Base-by-base conservation (phyloP, 768 basidiomycete genomes). In the Pisolithus orientalis region DNA sequence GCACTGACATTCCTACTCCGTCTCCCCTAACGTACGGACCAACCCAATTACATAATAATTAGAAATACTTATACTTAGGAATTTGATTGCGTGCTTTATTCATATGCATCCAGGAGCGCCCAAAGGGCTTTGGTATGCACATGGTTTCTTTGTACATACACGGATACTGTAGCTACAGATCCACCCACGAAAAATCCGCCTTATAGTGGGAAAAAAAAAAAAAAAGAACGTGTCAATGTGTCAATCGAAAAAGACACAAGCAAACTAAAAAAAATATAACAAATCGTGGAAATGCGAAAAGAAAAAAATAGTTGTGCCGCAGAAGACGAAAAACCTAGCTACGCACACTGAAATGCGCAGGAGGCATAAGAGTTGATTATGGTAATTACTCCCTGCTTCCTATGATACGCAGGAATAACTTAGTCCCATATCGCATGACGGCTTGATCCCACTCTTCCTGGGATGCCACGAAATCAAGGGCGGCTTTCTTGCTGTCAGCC, bases 371-470 rank as follows among this genome's bases (percentile, higher is more conserved):
- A 8, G 13, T 16, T 29, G 28, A 29, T 34, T 11, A 34, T 34
- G 32, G 34, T 44, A 42, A 31, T 44, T 59, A 68, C 24, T 53
- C 64, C 9, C 57, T 57, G 42, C 66, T 68, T 46, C 67, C 67
- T 7, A 68, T 68, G 51, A 88, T 71, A 45, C 80, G 77, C 24
- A 90, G 70, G 0, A 77, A 70, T 17, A 88, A 70, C 64, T 85
- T 88, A 52, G 65, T 66, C 4, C 74, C 69, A 51, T 74, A 67
- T 28, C 69, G 64, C 9, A 73, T 61, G 29, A 75, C 66, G 6
- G 79, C 72, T 9, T 72, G 67, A 53, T 77, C 72, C 87, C 87
- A 88, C 44, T 85, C 80, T n/a, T 67, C 70, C 54, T 84, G 78
- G 11, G 74, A 75, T 8, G 72, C 65, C 42, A 87, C 71, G 54